These are phyloP conservation scores for Kodamaea ohmeri DNA, from an alignment of 1,139 yeast genomes.

Conservation along the genomic window DNA sequence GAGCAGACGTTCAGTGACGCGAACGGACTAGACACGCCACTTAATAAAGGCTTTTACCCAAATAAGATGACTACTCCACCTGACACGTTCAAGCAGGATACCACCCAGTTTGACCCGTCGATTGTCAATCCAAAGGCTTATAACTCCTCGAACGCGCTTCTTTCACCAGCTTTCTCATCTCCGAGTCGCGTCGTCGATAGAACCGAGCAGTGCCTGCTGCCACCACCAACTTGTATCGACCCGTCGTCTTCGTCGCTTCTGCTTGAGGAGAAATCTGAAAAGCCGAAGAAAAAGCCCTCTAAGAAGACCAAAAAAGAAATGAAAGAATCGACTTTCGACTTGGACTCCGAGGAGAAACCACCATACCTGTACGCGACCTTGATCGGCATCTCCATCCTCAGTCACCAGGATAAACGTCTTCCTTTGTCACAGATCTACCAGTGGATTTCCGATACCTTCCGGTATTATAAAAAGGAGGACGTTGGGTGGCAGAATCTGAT, in stretches of 20 bases:
- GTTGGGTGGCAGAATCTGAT: constrained; percentile 95
- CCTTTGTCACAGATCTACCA: constrained; percentile 88
- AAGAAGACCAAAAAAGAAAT: constrained; percentile 28
- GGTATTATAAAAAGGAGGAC: constrained; percentile 78
- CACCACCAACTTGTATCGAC: constrained; percentile 16
- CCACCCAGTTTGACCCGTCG: constrained; percentile 11
- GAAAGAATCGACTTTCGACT: constrained; percentile 33
- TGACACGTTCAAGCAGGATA: constrained; percentile 16
- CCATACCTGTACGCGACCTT: constrained; percentile 93
- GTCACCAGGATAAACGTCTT: constrained; percentile 74
- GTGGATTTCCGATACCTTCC: constrained; percentile 90
- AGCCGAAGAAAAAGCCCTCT: constrained; percentile 18
- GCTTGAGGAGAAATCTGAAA: constrained; percentile 10
- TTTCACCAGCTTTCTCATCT: constrained; percentile 52
- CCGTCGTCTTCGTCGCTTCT: constrained; percentile 18
- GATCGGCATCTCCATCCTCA: constrained; percentile 89
- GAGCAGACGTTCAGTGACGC: constrained; percentile 3
- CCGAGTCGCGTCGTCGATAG: constrained; percentile 21
- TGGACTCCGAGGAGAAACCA: constrained; percentile 63
- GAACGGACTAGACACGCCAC: constrained; percentile 19
- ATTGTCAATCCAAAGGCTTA: constrained; percentile 4
- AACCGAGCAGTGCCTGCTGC: constrained; percentile 9
- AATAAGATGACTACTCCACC: constrained; percentile 40
- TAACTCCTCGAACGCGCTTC: constrained; percentile 18
- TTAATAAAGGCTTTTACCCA: constrained; percentile 12